Percentiles rank a stretch among this genome's conserved stretches.
Evolutionary conservation across 805 yeast species (phyloP).

Genomic region (Candida xiaguanensis): DNA sequence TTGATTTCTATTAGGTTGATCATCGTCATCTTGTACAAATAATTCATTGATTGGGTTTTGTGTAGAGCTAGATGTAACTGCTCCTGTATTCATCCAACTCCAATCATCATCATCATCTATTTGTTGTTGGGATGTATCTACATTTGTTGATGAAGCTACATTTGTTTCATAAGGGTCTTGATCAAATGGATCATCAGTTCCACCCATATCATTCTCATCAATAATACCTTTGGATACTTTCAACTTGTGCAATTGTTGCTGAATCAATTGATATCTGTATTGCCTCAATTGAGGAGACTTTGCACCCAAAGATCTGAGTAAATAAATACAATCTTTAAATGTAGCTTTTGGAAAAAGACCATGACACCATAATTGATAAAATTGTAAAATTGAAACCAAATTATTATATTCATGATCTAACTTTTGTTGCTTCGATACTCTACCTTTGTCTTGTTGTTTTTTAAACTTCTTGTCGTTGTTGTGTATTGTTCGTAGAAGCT

Average conservation of each 20-base stretch:
- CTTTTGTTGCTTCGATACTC: constrained; percentile 12
- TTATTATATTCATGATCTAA: constrained; percentile 33
- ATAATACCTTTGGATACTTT: constrained; percentile 34
- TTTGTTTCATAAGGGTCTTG: constrained; percentile 1
- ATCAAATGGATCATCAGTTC: constrained; percentile 14
- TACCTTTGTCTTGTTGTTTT: neutral
- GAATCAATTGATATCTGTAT: constrained; percentile 27
- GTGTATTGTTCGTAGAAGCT: constrained; percentile 21
- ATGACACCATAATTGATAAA: constrained; percentile 46
- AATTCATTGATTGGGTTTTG: constrained; percentile 15
- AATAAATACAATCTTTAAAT: constrained; percentile 62
- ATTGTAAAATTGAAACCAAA: constrained; percentile 32
- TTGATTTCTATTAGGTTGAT: constrained; percentile 12
- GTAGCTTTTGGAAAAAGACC: constrained; percentile 74
- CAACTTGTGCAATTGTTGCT: constrained; percentile 23
- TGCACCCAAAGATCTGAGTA: constrained; percentile 49
- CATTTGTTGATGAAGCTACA: neutral
- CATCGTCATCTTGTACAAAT: constrained; percentile 26
- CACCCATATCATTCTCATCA: constrained; percentile 20
- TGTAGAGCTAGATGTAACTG: constrained; percentile 5
- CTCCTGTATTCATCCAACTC: constrained; percentile 23
- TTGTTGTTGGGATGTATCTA: neutral
- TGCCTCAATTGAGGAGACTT: constrained; percentile 33
- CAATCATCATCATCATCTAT: constrained; percentile 25
- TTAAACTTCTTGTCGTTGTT: constrained; percentile 22